These are phyloP conservation scores for Spizellomyces punctatus DNA, from an alignment of 192 early-diverging fungal species.

Conservation along the genomic window DNA sequence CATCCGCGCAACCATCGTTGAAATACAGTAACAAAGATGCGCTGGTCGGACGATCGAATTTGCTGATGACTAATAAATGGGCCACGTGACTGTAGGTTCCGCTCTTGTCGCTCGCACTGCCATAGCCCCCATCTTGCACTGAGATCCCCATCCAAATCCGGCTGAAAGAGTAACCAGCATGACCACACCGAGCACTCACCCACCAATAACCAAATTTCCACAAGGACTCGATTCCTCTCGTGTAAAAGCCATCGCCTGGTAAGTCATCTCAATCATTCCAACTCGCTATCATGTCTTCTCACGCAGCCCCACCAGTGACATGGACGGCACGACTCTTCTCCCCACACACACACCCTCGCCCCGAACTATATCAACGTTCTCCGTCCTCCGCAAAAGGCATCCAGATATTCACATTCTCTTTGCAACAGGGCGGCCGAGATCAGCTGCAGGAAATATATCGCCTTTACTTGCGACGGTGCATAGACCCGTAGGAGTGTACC, in stretches of 20 bases:
- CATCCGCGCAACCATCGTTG: too few species aligned
- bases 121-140: too few species aligned
- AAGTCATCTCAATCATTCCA: neutral
- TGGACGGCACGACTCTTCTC: slow-evolving; percentile 3
- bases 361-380: slow-evolving; percentile 1
- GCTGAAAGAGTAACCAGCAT: neutral
- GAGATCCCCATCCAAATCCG: too few species aligned
- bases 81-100: too few species aligned
- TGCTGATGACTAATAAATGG: too few species aligned
- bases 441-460: neutral
- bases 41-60: too few species aligned
- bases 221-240: neutral
- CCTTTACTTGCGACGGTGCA: neutral
- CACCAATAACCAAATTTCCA: neutral
- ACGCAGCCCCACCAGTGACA: neutral
- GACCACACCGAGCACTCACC: neutral
- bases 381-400: neutral
- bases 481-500: neutral
- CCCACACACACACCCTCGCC: neutral
- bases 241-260: neutral
- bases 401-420: slow-evolving; percentile 16
- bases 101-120: too few species aligned
- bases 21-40: too few species aligned
- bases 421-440: slow-evolving; percentile 3
- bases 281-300: neutral